phyloP scores from a whole-genome alignment of 2,329 filamentous ascomycete genomes.

The Pseudogymnoascus verrucosus region DNA sequence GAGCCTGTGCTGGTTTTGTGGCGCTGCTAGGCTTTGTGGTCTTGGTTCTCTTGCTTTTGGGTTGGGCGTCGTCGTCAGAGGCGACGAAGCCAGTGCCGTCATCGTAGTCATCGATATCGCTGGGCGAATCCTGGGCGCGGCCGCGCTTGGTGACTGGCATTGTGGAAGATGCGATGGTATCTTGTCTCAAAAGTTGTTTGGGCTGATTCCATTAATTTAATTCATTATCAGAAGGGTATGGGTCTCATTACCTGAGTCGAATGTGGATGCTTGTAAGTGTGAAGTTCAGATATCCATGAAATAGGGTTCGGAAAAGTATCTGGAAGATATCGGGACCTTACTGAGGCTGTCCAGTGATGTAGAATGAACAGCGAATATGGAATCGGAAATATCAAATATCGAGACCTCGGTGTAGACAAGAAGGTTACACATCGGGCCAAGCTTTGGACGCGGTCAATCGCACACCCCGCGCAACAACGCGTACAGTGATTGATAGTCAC shows the following conservation, averaged over 20 bases:
- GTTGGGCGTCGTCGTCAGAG: constrained; percentile 23
- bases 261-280: background rate
- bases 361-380: background rate
- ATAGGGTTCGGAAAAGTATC: background rate
- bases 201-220: background rate
- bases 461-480: background rate
- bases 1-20: constrained; percentile 22
- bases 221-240: background rate
- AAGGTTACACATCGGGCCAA: constrained; percentile 1
- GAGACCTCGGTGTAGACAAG: background rate
- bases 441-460: background rate
- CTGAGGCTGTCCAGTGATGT: background rate
- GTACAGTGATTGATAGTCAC: background rate
- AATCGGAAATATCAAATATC: background rate
- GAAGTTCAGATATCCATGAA: background rate
- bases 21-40: constrained; percentile 32
- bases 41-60: constrained; percentile 41
- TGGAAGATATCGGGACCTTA: background rate
- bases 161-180: background rate
- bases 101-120: constrained; percentile 27
- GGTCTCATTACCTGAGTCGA: background rate
- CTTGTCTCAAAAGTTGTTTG: background rate
- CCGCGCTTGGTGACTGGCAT: constrained; percentile 5
- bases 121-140: constrained; percentile 12
- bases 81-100: constrained; percentile 29